Evolutionary conservation across 176 grass and related monocot species (phyloP), one percentile per base, ranked within the genome.

Genomic region (Aegilops speltoides): DNA sequence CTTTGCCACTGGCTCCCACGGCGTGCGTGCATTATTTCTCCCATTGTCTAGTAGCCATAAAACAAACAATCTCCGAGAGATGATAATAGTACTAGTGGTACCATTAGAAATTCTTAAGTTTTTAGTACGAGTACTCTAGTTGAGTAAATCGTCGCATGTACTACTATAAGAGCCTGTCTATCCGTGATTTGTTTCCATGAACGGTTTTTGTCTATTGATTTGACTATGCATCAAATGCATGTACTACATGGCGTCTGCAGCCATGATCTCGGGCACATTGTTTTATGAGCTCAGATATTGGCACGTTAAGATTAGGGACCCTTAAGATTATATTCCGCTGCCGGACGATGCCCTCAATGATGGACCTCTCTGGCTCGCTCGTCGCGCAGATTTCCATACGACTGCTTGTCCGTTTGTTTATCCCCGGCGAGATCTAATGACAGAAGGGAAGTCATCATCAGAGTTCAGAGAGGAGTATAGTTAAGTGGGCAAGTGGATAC

Each of bases 201-300:
- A 8, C 56, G 56, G 37, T 59, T 59, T 2, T 3, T 17, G 50
- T 32, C 22, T 68, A 10, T 6, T 4, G 71, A 78, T 54, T 85
- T 85, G 19, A 78, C 61, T 78, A 57, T 5, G 10, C 20, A 4
- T 54, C 50, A 19, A 19, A 19, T 54, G 50, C 50, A 1, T 1
- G 8, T 38, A 38, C 2, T 50, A 2, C 40, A 17, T 13, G 70
- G 38, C 68, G 20, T 65, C 56, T 75, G 37, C 59, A 26, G 3
- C 17, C 5, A 17, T 56, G 2, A 19, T 26, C 0, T 31, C 13
- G 37, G 0, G 46, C 14, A 0, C 79, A 24, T 59, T 31, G 22
- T 28, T 89, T 79, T 78, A 28, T 75, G 8, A 50, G 54, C 37
- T 73, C 26, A 84, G 40, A 64, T 36, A 38, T n/a, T n/a, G 5